Evolutionary conservation across 768 basidiomycete species (phyloP).

Genomic region (Royoungia palumana): DNA sequence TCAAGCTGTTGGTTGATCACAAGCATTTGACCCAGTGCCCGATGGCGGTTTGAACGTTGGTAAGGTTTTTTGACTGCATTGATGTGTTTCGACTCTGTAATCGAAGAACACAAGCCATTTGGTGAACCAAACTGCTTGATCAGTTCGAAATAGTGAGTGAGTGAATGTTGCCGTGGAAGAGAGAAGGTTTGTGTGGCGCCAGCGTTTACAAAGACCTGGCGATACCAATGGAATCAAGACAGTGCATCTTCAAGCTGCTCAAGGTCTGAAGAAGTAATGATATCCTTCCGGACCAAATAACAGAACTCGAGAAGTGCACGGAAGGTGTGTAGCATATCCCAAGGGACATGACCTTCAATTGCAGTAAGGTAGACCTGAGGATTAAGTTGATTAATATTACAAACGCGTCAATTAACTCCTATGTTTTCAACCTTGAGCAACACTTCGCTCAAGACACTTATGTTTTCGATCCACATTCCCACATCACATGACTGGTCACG

Average conservation of each 20-base stretch:
- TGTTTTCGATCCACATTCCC: too few species aligned
- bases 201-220: constrained; percentile 4
- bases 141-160: background rate
- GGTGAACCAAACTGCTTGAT: background rate
- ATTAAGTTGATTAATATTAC: too few species aligned
- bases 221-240: constrained; percentile 20
- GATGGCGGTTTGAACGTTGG: constrained; percentile 1
- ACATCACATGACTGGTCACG: too few species aligned
- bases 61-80: background rate
- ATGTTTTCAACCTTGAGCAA: too few species aligned
- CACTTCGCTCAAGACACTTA: too few species aligned
- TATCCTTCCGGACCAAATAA: constrained; percentile 8
- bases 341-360: constrained; percentile 23
- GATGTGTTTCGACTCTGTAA: background rate
- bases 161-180: background rate
- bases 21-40: too few species aligned
- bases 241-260: constrained; percentile 15
- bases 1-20: too few species aligned
- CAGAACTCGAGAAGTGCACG: constrained; percentile 14
- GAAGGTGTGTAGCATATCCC: constrained; percentile 15
- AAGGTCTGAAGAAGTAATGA: constrained; percentile 20
- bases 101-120: background rate
- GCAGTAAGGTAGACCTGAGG: constrained; percentile 29
- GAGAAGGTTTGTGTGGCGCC: background rate
- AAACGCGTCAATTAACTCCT: too few species aligned